Evolutionary conservation across 2,329 filamentous ascomycete genomes (phyloP).

Genomic region (Beauveria sp.): DNA sequence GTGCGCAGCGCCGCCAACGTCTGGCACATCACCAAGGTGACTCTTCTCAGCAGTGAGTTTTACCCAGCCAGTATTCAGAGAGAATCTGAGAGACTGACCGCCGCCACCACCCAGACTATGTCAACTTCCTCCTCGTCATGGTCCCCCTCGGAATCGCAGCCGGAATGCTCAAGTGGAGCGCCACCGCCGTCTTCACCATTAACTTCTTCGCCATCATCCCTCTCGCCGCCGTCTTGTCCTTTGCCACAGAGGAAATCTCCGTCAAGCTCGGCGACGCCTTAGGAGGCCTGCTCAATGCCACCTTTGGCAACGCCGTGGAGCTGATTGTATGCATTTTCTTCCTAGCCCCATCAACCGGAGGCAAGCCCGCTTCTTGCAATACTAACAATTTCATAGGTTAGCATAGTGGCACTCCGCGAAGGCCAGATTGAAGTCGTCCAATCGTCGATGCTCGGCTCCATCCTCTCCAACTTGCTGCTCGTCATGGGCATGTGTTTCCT

Average conservation of each 20-base stretch:
- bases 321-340: slow-evolving; percentile 51
- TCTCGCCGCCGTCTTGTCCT: slow-evolving; percentile 64
- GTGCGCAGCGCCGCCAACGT: slow-evolving; percentile 38
- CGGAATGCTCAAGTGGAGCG: slow-evolving; percentile 53
- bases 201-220: slow-evolving; percentile 79
- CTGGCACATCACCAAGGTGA: slow-evolving; percentile 51
- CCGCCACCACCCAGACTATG: slow-evolving; percentile 35
- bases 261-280: slow-evolving; percentile 64
- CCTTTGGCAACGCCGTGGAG: slow-evolving; percentile 74
- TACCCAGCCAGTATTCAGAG: not conserved
- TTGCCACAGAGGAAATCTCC: slow-evolving; percentile 71
- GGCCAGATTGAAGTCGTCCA: slow-evolving; percentile 94
- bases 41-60: slow-evolving; percentile 50
- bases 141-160: slow-evolving; percentile 67
- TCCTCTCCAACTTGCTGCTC: slow-evolving; percentile 87
- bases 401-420: slow-evolving; percentile 79
- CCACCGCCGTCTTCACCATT: slow-evolving; percentile 62
- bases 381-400: slow-evolving; percentile 53
- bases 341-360: not conserved
- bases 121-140: slow-evolving; percentile 65
- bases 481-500: slow-evolving; percentile 78
- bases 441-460: slow-evolving; percentile 92
- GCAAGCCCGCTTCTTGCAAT: not conserved
- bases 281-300: slow-evolving; percentile 67
- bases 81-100: not conserved